Base-by-base conservation (phyloP, 495 filamentous ascomycete genomes). In the Podospora pseudopauciseta region DNA sequence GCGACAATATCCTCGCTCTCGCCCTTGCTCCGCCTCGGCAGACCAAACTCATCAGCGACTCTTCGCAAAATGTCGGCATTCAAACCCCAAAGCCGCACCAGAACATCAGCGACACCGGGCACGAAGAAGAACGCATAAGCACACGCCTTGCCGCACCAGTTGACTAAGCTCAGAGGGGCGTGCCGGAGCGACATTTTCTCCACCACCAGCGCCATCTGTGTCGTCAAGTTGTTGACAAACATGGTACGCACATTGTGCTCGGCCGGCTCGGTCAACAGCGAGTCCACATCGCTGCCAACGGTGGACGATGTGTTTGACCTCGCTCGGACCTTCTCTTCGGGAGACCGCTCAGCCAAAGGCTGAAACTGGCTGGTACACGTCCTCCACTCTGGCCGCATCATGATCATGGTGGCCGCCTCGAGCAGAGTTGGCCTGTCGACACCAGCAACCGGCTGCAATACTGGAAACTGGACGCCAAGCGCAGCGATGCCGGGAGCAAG, bases 111-210 rank as follows among this genome's bases (percentile, higher is more conserved):
- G 66, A 97, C 86, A 19, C 93, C 93, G 0, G 93, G 91, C 54
- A 92, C 95, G 76, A 97, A 98, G 75, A 95, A 96, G 79, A 97
- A 99, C 44, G 95, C 95, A 78, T 97, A 97, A 9, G 95, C 95
- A 72, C 89, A 91, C 18, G 93, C 92, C 78, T 96, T 97, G 63
- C 94, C 95, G 74, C 92, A 95, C 79, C 97, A 99, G 39, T 90
- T 88, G 60, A 98, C 93, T 68, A 98, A 78, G 74, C 92, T 96
- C 53, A 92, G 88, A n/a, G 95, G 91, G n/a, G 93, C 91, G 73
- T 92, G 89, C 72, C 92, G 87, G 71, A 93, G 81, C 7, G 91
- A 94, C 91, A 98, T 92, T 73, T 93, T 93, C 67, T 97, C 93
- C 5, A 97, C 91, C 39, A 95, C 92, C 67, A 96, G 89, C 11